Base-by-base conservation (phyloP, 306 rosid species). In the Vicia faba region DNA sequence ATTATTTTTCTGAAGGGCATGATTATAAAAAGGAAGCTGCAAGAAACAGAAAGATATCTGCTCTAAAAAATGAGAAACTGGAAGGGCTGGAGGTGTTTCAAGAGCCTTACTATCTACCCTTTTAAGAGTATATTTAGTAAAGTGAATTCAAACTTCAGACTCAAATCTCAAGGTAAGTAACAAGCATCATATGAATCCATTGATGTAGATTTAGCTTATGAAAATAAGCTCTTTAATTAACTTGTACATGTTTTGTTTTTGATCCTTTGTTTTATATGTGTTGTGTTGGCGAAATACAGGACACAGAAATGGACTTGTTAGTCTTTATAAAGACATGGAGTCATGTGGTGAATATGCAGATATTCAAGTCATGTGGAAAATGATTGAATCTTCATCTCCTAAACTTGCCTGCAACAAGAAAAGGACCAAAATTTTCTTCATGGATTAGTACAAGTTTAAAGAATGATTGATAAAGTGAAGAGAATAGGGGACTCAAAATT, bases 321-420 rank as follows among this genome's bases (percentile, higher is more conserved):
- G 39, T 78, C 86, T 92, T 11, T 78, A 80, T 67, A 84, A 89
- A 71, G 96, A 92, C 64, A 80, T 89, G 79, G 91, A 89, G 50
- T 86, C 89, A 46, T 84, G 86, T 55, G 83, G 91, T 3, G 98
- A 89, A 72, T 88, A 88, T 75, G 80, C 36, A 78, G 98, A 92
- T 75, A 89, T 89, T 57, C 81, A 69, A 73, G 91, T 89, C 48
- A 92, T 92, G 98, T 92, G 96, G 97, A 81, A 82, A 82, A 89
- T 93, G 63, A 76, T 93, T 69, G 96, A 93, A 44, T 86, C 91
- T 73, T 84, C 83, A 64, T 71, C 77, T 66, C 55, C 85, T 64
- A 86, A 70, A 60, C 54, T 53, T 55, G 71, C 54, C 28, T 46
- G 51, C 57, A 71, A 28, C 67, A 80, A 39, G 60, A 68, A 44